Base-by-base conservation (phyloP, 371 early-diverging fungal genomes). In the Smittium culicis region DNA sequence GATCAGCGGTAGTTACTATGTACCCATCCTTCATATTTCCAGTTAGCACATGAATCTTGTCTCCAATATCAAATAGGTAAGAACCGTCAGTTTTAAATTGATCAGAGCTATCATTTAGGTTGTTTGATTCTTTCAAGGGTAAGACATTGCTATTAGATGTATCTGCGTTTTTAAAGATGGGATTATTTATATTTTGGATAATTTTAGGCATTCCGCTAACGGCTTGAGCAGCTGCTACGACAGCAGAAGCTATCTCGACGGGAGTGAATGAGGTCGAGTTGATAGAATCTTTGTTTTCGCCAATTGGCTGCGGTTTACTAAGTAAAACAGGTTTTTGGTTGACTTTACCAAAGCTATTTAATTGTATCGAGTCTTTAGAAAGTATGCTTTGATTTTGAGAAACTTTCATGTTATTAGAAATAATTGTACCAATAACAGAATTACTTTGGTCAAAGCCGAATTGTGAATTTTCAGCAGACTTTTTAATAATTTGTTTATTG, bases 221-320 rank as follows among this genome's bases (percentile, higher is more conserved):
- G 30, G 60, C 60, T 32, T 59, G 60, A 14, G 60, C 60, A 5
- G 60, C 60, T 25, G 60, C 60, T 11, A 59, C 60, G 11, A 59
- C 60, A 11, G 60, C 60, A 29, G 60, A 59, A 29, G 60, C 60
- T 11, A 59, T 27, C 25, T 59, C 60, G 5, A 32, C 60, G 16
- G 60, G 60, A 32, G 28, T 59, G 32, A 59, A 59, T 16, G 32
- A 16, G n/a, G 30, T 32, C 11, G 14, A 5, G n/a, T 59, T 16
- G 16, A 16, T 59, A 11, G 28, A 29, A 5, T 59, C 16, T 59
- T 59, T 25, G 16, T 59, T 5, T 5, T 25, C 25, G n/a, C n/a
- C 16, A 59, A 16, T 11, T 59, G 5, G 28, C 32, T 59, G 60
- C 5, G 60, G 28, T 59, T 59, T 59, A 29, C 11, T 5, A 59